Evolutionary conservation across 1,139 yeast genomes (phyloP), one percentile per base, ranked within the genome.

Genomic region (Citeromyces hawaiiensis): DNA sequence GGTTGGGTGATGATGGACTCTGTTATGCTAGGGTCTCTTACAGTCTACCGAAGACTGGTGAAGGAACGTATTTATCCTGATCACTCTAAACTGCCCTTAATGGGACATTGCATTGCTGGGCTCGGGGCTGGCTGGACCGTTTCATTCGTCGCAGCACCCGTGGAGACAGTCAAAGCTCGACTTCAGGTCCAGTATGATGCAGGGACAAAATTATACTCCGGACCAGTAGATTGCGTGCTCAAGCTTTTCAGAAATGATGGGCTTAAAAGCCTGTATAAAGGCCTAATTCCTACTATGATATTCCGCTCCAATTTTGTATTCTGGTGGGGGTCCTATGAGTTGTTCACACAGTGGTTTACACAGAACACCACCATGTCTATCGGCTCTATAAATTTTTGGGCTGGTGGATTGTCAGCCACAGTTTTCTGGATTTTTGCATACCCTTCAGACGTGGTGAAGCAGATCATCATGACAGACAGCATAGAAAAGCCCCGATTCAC

Each of bases 1-100:
- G 96, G 96, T 0, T 87, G 96, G 96, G 86, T 87, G 49, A 60
- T 83, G 44, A 86, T 87, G 96, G 96, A 87, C 54, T 74, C 83
- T 15, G 87, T 71, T 44, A 83, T 87, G 88, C 66, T 87, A 47
- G 96, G 96, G 1, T 80, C 93, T 9, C 63, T 86, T 41, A 93
- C 83, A 50, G 72, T 80, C 44, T 87, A 87, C 56, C 63, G 93
- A 47, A 60, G 85, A 45, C 58, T 76, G 30, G 65, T 83, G 43
- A 78, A 79, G 50, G 82, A 79, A 14, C 66, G 70, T 46, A 56
- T 83, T 9, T 86, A 77, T 48, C 66, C 70, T 0, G 70, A 79
- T 39, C 61, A 65, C 39, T 58, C 62, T 29, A 75, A 72, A 50
- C 60, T 87, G 45, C 94, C 95, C 2, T 56, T 85, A 13, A 45